Evolutionary conservation across 169 alveolate species (phyloP).

Genomic region (Pseudocohnilembus persalinus): DNA sequence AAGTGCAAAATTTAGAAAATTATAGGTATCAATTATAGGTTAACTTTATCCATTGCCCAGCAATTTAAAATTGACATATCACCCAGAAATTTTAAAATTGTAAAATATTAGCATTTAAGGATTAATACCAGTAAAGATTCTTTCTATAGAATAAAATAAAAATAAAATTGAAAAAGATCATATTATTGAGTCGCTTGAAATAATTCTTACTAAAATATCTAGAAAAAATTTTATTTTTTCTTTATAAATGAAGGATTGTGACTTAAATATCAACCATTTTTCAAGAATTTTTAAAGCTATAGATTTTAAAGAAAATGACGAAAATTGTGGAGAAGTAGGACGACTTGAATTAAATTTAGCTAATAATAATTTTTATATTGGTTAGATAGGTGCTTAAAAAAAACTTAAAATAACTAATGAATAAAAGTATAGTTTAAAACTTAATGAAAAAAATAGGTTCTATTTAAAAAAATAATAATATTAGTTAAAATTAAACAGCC

Average conservation of each 20-base stretch:
- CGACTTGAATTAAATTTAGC: not conserved
- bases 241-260: not conserved
- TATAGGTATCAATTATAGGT: not conserved
- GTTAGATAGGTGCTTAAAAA: too few species aligned
- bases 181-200: not conserved
- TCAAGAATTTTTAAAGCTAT: not conserved
- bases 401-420: too few species aligned
- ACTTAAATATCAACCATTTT: too few species aligned
- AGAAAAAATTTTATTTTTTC: not conserved
- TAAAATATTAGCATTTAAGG: not conserved
- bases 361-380: too few species aligned
- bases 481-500: too few species aligned
- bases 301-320: not conserved
- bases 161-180: not conserved
- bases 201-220: not conserved
- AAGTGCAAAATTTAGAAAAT: not conserved
- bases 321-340: not conserved
- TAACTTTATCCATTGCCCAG: not conserved
- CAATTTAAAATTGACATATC: not conserved
- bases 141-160: too few species aligned
- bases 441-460: too few species aligned
- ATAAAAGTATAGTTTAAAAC: too few species aligned
- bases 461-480: too few species aligned
- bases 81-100: not conserved
- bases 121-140: not conserved